phyloP scores from a whole-genome alignment of 441 rosid species.

The Euphorbia schlechtendalii region DNA sequence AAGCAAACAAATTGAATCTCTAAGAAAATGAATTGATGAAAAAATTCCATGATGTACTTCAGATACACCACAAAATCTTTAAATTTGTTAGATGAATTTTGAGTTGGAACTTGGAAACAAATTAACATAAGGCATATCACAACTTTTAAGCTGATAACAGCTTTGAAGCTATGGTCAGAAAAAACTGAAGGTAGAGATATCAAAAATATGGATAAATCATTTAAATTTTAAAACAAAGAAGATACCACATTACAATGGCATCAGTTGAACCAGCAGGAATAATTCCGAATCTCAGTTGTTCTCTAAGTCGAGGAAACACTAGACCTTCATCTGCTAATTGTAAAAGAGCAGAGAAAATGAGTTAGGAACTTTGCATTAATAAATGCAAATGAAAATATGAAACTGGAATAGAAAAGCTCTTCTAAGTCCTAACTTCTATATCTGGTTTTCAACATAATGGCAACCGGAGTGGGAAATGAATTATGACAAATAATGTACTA shows the following conservation, averaged over 20 bases:
- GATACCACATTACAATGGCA: conserved; percentile 80
- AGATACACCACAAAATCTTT: neutral
- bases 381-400: neutral
- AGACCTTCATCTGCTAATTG: conserved; percentile 35
- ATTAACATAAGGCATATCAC: neutral
- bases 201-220: conserved; percentile 4
- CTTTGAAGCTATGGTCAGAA: neutral
- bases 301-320: conserved; percentile 36
- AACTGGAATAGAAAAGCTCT: neutral
- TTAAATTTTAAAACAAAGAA: conserved; percentile 12
- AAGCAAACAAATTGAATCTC: neutral
- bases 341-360: conserved; percentile 22
- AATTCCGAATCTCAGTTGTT: conserved; percentile 64
- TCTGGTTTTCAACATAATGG: neutral
- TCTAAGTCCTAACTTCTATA: neutral
- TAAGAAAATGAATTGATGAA: neutral
- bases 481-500: neutral
- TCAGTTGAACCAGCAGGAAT: conserved; percentile 95
- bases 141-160: conserved; percentile 1
- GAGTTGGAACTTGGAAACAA: neutral
- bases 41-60: neutral
- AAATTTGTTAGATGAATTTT: neutral
- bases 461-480: neutral
- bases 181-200: neutral
- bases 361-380: conserved; percentile 15